Conservation (phyloP, 2,329 filamentous ascomycete species). For the Knoxdaviesia capensis region DNA sequence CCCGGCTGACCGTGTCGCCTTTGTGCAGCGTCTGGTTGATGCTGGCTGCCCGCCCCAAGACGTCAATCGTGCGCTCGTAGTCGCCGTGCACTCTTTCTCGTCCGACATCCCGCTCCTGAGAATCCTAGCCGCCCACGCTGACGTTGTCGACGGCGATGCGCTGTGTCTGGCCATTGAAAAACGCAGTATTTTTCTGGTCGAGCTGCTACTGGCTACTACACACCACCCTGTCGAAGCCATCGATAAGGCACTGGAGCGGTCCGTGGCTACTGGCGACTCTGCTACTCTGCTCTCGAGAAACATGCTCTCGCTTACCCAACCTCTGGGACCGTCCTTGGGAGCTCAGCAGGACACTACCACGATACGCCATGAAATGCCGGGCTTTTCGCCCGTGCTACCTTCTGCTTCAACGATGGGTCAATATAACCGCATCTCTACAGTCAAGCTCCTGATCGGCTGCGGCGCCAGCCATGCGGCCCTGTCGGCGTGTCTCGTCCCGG, state of each 20-base stretch:
- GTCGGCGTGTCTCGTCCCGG: too few species aligned
- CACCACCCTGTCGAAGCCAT: slow-evolving; percentile 20
- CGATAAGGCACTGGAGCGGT: slow-evolving; percentile 13
- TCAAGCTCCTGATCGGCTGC: slow-evolving; percentile 26
- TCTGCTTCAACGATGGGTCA: too few species aligned
- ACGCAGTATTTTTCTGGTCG: slow-evolving; percentile 23
- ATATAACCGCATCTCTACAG: slow-evolving; percentile 16
- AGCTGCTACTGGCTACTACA: slow-evolving; percentile 22
- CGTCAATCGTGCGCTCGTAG: slow-evolving; percentile 28
- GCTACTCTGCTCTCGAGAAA: slow-evolving; percentile 2
- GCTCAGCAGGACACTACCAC: too few species aligned
- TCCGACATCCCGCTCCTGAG: slow-evolving; percentile 27
- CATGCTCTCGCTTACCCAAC: too few species aligned
- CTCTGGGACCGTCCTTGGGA: too few species aligned
- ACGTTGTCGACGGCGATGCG: slow-evolving; percentile 28
- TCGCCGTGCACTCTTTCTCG: slow-evolving; percentile 25
- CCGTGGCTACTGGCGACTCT: slow-evolving; percentile 18
- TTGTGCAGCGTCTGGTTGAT: slow-evolving; percentile 27
- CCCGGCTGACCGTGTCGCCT: slow-evolving; percentile 26
- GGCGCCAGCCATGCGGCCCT: slow-evolving; percentile 25
- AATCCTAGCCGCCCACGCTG: slow-evolving; percentile 22
- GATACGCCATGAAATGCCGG: too few species aligned
- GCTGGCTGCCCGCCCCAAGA: slow-evolving; percentile 26
- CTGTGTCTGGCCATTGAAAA: slow-evolving; percentile 23
- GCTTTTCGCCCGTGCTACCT: too few species aligned